Evolutionary conservation across 352 stramenopile genomes (phyloP).

Genomic region (Pseudoperonospora humuli): DNA sequence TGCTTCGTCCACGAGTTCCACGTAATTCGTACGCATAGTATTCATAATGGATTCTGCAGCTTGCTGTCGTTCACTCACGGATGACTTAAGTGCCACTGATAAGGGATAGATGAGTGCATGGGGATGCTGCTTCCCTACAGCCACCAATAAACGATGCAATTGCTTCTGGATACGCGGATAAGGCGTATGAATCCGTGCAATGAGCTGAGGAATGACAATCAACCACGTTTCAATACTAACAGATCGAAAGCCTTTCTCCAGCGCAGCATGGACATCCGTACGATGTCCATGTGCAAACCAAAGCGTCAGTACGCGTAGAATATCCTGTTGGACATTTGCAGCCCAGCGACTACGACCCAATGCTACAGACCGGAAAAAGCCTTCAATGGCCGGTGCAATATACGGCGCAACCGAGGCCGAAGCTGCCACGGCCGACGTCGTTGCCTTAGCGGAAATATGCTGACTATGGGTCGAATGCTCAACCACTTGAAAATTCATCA

Average conservation of each 20-base stretch:
- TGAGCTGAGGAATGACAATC: constrained; percentile 96
- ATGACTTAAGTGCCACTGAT: constrained; percentile 94
- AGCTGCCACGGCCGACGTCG: constrained; percentile 11
- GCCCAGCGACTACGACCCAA: constrained; percentile 93
- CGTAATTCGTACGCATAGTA: constrained; percentile 90
- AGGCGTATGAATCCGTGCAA: constrained; percentile 81
- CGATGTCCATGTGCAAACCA: constrained; percentile 96
- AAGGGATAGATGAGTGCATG: constrained; percentile 98
- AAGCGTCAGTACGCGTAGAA: constrained; percentile 96
- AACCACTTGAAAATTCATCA: constrained; percentile 96
- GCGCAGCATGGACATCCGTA: constrained; percentile 76
- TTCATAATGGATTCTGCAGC: constrained; percentile 95
- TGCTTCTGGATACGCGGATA: constrained; percentile 59
- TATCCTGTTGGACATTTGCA: constrained; percentile 97
- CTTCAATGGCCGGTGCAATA: constrained; percentile 65
- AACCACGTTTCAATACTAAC: constrained; percentile 97
- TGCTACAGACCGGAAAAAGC: constrained; percentile 95
- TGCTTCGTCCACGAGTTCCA: constrained; percentile 92
- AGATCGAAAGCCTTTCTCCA: constrained; percentile 79
- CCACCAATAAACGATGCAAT: constrained; percentile 84
- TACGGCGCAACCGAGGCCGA: constrained; percentile 35
- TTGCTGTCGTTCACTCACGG: constrained; percentile 76
- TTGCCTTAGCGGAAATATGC: constrained; percentile 27
- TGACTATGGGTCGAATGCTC: constrained; percentile 73
- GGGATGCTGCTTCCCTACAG: constrained; percentile 90